phyloP scores from a whole-genome alignment of 2,329 filamentous ascomycete species.

The Botrytis porri region DNA sequence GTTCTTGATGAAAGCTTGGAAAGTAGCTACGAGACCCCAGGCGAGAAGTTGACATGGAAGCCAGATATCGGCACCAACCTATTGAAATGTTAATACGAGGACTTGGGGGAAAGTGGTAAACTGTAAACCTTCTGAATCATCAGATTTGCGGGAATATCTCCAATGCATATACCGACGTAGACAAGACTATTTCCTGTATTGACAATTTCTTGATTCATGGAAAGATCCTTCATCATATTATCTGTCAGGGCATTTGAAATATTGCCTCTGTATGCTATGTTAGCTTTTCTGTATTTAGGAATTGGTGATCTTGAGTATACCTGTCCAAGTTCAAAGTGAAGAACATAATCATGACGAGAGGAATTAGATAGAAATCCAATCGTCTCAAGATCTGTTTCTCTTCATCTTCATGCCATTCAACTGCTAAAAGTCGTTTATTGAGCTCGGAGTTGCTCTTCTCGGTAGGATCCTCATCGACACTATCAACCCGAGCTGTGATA shows the following conservation, averaged over 20 bases:
- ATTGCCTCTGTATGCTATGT: conserved; percentile 40
- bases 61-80: conserved; percentile 50
- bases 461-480: conserved; percentile 12
- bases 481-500: conserved; percentile 16
- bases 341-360: conserved; percentile 19
- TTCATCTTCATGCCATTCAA: conserved; percentile 17
- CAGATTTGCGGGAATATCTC: conserved; percentile 16
- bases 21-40: conserved; percentile 54
- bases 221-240: conserved; percentile 31
- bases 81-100: conserved; percentile 40
- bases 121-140: conserved; percentile 11
- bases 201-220: conserved; percentile 11
- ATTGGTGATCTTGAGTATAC: not conserved
- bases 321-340: conserved; percentile 20
- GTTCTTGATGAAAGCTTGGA: conserved; percentile 42
- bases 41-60: conserved; percentile 51
- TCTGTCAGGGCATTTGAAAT: conserved; percentile 55
- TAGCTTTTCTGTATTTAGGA: not conserved
- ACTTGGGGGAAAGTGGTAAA: not conserved
- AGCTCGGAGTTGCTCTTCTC: conserved; percentile 16
- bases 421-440: conserved; percentile 10
- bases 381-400: conserved; percentile 8
- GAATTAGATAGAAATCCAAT: conserved; percentile 17
- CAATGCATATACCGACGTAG: conserved; percentile 17
- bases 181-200: conserved; percentile 19